These are phyloP conservation scores for Leucaena leucocephala DNA, from an alignment of 306 rosid species.

Conservation along the genomic window DNA sequence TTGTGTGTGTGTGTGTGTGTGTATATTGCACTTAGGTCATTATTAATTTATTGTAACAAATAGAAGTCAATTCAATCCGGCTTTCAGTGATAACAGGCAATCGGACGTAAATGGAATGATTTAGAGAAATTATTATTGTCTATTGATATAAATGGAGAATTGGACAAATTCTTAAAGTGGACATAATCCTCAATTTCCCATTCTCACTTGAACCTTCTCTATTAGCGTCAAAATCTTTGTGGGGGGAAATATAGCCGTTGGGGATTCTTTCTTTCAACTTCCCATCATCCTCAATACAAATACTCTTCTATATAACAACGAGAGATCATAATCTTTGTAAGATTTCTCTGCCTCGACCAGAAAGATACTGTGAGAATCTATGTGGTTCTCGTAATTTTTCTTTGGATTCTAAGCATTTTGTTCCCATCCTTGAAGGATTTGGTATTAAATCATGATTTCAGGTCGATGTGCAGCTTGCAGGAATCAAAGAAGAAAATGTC, in stretches of 20 bases:
- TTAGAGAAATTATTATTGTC: constrained; percentile 3
- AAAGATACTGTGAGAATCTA: constrained; percentile 32
- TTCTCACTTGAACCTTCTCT: constrained; percentile 8
- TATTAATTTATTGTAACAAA: too few relatives aligned
- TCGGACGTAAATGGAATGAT: constrained; percentile 1
- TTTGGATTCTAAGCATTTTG: constrained; percentile 16
- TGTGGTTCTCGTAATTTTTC: background rate
- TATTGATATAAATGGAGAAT: background rate
- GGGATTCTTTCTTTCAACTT: background rate
- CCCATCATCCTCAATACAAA: constrained; percentile 12
- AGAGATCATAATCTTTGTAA: constrained; percentile 33
- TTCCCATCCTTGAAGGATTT: constrained; percentile 5
- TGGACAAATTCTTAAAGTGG: constrained; percentile 17
- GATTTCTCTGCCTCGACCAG: constrained; percentile 37
- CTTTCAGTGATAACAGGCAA: background rate
- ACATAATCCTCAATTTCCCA: constrained; percentile 27
- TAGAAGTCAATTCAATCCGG: background rate
- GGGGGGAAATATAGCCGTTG: constrained; percentile 47
- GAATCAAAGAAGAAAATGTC: constrained; percentile 72
- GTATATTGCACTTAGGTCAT: too few relatives aligned
- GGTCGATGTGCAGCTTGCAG: constrained; percentile 79
- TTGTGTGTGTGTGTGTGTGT: too few relatives aligned
- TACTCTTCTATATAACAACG: background rate
- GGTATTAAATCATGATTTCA: constrained; percentile 31
- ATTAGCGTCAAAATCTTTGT: background rate